Percentiles rank a stretch among this genome's conserved stretches.
phyloP scores from a whole-genome alignment of 495 filamentous ascomycete species.

The Lophiotrema nucula region DNA sequence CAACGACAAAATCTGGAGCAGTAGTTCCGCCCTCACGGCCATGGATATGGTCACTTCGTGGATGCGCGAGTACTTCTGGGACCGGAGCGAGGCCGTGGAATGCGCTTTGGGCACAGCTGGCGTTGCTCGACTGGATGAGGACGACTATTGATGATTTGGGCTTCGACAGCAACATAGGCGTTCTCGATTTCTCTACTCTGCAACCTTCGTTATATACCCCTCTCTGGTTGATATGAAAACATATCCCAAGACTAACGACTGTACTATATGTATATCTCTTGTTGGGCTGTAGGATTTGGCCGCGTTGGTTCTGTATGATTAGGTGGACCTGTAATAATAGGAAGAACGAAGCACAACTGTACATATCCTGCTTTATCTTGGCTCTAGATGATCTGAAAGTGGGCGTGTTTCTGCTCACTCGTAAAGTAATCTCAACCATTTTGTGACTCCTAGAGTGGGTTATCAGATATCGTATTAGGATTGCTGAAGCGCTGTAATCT shows the following conservation, averaged over 20 bases:
- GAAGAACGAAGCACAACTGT: too few relatives aligned
- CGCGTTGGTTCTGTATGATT: too few relatives aligned
- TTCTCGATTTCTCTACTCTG: constrained; percentile 17
- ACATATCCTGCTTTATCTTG: too few relatives aligned
- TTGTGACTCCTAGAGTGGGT: too few relatives aligned
- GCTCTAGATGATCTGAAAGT: too few relatives aligned
- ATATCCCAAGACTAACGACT: not conserved
- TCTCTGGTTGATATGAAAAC: constrained; percentile 13
- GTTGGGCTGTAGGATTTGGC: too few relatives aligned
- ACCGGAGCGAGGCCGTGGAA: constrained; percentile 21
- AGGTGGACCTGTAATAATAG: too few relatives aligned
- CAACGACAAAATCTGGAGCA: constrained; percentile 24
- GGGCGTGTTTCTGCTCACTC: too few relatives aligned
- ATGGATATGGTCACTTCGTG: constrained; percentile 25
- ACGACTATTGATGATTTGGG: not conserved
- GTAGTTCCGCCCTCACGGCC: constrained; percentile 18
- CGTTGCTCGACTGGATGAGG: constrained; percentile 11
- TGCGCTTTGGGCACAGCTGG: constrained; percentile 18
- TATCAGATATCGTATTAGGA: too few relatives aligned
- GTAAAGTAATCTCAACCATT: too few relatives aligned
- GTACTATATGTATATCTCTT: not conserved
- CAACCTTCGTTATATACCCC: constrained; percentile 25
- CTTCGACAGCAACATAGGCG: constrained; percentile 5
- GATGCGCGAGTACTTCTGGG: constrained; percentile 32
- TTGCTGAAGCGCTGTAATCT: too few relatives aligned